These are phyloP conservation scores for Cladosporium oxysporum DNA, from an alignment of 2,329 filamentous ascomycete species.

Conservation along the genomic window DNA sequence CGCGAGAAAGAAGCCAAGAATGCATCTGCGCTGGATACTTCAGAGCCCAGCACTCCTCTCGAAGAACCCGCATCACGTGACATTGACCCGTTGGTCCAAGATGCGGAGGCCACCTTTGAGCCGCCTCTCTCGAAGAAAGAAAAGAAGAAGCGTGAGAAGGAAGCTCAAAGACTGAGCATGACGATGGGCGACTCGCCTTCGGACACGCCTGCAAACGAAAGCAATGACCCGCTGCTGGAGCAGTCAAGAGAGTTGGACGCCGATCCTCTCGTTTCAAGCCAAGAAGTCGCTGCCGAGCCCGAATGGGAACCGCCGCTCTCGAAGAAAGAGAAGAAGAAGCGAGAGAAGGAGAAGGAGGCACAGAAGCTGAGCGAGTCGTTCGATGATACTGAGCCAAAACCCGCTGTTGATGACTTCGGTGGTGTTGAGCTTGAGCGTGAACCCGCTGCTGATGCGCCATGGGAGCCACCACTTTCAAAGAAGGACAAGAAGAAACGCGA, in stretches of 20 bases:
- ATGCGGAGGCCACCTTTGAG: conserved; percentile 30
- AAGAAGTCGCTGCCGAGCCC: conserved; percentile 27
- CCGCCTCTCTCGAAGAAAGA: conserved; percentile 38
- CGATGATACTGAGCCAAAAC: not conserved
- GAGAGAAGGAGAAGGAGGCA: conserved; percentile 49
- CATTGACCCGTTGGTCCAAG: not conserved
- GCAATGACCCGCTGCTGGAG: conserved; percentile 3
- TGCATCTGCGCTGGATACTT: conserved; percentile 3
- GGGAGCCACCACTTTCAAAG: conserved; percentile 38
- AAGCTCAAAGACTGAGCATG: conserved; percentile 18
- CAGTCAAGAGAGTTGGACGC: conserved; percentile 6
- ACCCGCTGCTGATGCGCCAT: conserved; percentile 29
- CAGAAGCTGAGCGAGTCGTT: conserved; percentile 29
- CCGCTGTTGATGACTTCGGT: conserved; percentile 5
- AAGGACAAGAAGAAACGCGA: conserved; percentile 48
- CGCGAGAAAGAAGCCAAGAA: conserved; percentile 26
- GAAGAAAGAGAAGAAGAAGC: conserved; percentile 46
- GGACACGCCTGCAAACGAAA: not conserved
- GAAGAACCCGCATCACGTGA: not conserved
- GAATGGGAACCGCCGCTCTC: conserved; percentile 38
- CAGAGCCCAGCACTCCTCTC: not conserved
- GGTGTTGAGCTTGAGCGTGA: not conserved
- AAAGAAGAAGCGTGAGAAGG: conserved; percentile 40
- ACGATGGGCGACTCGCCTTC: not conserved
- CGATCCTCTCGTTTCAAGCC: not conserved